Evolutionary conservation across 257 asterid species (phyloP), one percentile per base, ranked within the genome.

Genomic region (Sherardia arvensis): DNA sequence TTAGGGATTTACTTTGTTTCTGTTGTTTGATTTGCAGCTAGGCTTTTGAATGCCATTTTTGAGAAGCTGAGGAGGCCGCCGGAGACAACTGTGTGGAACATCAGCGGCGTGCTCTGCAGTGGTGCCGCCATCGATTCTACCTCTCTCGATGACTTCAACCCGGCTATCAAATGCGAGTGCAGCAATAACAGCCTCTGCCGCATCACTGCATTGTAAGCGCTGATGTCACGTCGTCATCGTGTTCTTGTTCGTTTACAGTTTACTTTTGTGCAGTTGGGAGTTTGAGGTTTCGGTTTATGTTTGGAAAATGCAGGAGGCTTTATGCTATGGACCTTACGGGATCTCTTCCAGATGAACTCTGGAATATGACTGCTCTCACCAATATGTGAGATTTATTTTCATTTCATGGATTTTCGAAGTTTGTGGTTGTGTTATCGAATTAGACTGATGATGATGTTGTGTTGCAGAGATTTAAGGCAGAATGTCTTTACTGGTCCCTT

Each of bases 151-250:
- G 15, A 38, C 26, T 8, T 55, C 22, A 85, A 77, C 34, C 91
- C 88, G 3, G 93, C 83, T 8, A 78, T 87, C 74, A 81, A 79
- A 72, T 87, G 94, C 65, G 85, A 79, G 21, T 87, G 95, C 81
- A 71, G 74, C 65, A 56, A 17, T 33, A 5, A 67, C 58, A 69
- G 83, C 33, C 43, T 36, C 54, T 87, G 95, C 36, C 78, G 64
- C 63, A 20, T 65, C 80, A 40, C 32, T 83, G 88, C 69, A 76
- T 76, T 34, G 23, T 17, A 25, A 30, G 62, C 18, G 17, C 15
- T 2, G 45, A 36, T 15, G 11, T 36, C 10, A 36, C 10, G 2
- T 36, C 2, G 14, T 34, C 12, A 8, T 21, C 56, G 1, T 26
- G 21, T 36, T 34, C 12, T 26, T n/a, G n/a, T n/a, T n/a, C n/a